phyloP scores from a whole-genome alignment of 1,139 yeast species.

The Pichia sp. region DNA sequence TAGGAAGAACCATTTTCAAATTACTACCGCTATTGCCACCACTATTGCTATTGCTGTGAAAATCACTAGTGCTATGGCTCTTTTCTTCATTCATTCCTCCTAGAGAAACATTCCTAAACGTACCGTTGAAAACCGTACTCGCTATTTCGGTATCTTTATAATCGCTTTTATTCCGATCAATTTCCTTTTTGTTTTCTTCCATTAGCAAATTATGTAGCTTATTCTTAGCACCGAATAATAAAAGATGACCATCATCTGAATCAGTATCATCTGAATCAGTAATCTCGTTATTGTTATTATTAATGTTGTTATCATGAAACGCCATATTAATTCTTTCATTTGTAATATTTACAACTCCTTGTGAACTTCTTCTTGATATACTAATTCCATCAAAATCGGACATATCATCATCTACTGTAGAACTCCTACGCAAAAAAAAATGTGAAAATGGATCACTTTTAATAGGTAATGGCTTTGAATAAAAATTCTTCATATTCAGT shows the following conservation, averaged over 20 bases:
- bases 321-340: too few species aligned
- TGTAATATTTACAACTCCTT: neutral
- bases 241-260: slow-evolving; percentile 7
- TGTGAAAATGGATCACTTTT: slow-evolving; percentile 18
- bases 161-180: neutral
- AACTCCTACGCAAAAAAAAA: slow-evolving; percentile 10
- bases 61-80: neutral
- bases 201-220: slow-evolving; percentile 1
- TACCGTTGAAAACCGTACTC: slow-evolving; percentile 17
- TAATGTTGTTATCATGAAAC: neutral
- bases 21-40: neutral
- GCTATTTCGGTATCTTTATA: neutral
- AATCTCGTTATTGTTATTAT: neutral
- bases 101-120: slow-evolving; percentile 16
- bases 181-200: neutral
- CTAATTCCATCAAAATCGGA: slow-evolving; percentile 11
- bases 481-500: slow-evolving; percentile 16
- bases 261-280: neutral
- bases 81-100: slow-evolving; percentile 3
- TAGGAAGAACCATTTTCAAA: slow-evolving; percentile 9
- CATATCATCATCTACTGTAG: slow-evolving; percentile 3
- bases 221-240: slow-evolving; percentile 12
- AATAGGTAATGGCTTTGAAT: slow-evolving; percentile 13
- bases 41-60: neutral
- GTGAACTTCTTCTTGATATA: slow-evolving; percentile 10